phyloP scores from a whole-genome alignment of 495 filamentous ascomycete species.

The Lophiotrema nucula region DNA sequence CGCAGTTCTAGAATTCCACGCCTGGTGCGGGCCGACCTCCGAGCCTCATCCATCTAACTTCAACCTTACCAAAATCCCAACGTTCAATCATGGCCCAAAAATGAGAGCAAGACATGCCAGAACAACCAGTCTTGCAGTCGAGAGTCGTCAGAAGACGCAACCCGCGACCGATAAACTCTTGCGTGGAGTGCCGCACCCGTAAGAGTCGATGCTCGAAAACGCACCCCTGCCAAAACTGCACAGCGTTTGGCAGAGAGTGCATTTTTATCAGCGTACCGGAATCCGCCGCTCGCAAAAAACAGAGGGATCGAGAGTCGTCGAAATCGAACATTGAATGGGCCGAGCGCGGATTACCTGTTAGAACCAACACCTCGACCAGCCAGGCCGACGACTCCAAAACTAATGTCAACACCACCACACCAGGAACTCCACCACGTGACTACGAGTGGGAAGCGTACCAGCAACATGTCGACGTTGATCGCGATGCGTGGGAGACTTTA shows the following conservation, averaged over 20 bases:
- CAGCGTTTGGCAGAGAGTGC: conserved; percentile 33
- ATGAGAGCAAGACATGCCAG: conserved; percentile 29
- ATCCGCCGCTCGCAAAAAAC: conserved; percentile 23
- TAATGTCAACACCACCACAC: conserved; percentile 25
- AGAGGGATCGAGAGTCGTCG: conserved; percentile 18
- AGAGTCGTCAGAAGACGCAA: conserved; percentile 32
- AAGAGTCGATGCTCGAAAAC: conserved; percentile 34
- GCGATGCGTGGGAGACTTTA: conserved; percentile 33
- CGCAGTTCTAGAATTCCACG: too few relatives aligned
- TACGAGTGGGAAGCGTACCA: conserved; percentile 37
- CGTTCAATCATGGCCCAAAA: conserved; percentile 6
- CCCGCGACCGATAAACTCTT: conserved; percentile 35
- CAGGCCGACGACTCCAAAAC: conserved; percentile 6
- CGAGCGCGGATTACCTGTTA: conserved; percentile 23
- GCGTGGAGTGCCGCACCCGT: conserved; percentile 30
- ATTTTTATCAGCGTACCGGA: conserved; percentile 34
- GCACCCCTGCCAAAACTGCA: conserved; percentile 35
- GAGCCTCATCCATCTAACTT: conserved; percentile 7
- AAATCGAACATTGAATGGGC: conserved; percentile 29
- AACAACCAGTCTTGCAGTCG: conserved; percentile 30
- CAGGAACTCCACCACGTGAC: conserved; percentile 33
- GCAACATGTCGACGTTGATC: conserved; percentile 32
- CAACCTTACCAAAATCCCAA: not conserved
- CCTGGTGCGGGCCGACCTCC: conserved; percentile 21
- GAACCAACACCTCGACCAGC: conserved; percentile 13